Evolutionary conservation across 495 filamentous ascomycete genomes (phyloP).

Genomic region (Ramalina intermedia): DNA sequence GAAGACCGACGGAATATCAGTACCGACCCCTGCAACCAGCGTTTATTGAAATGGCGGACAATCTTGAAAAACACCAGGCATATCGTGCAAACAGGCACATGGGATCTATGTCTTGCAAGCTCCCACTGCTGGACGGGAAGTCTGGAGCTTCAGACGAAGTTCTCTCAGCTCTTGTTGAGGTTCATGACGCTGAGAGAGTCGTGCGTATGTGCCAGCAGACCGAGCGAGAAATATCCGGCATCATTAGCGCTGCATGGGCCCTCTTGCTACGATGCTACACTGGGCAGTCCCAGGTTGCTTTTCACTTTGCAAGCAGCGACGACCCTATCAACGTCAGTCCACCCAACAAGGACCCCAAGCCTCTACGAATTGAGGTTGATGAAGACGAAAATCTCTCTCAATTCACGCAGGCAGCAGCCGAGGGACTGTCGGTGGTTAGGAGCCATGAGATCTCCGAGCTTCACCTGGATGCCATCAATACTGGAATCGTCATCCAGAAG

Average conservation of each 20-base stretch:
- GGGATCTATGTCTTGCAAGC: conserved; percentile 5
- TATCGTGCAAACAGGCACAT: too few species aligned
- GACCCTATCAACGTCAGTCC: background rate
- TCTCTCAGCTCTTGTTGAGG: background rate
- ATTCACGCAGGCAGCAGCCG: background rate
- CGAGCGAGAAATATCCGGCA: background rate
- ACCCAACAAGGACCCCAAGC: background rate
- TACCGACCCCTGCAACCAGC: too few species aligned
- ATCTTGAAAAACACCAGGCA: too few species aligned
- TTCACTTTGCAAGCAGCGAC: background rate
- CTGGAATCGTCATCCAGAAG: background rate
- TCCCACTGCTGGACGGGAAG: conserved; percentile 10
- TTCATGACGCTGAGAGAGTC: background rate
- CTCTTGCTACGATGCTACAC: conserved; percentile 39
- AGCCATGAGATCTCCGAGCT: background rate
- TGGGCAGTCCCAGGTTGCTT: conserved; percentile 31
- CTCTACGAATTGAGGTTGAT: background rate
- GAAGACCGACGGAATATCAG: too few species aligned
- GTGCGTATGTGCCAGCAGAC: background rate
- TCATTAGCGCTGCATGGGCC: conserved; percentile 31
- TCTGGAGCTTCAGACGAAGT: background rate
- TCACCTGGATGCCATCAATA: background rate
- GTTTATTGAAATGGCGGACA: too few species aligned
- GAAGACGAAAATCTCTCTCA: background rate
- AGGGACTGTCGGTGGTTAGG: background rate